These are phyloP conservation scores for Endothia cerciana DNA, from an alignment of 2,329 filamentous ascomycete genomes.

Conservation along the genomic window DNA sequence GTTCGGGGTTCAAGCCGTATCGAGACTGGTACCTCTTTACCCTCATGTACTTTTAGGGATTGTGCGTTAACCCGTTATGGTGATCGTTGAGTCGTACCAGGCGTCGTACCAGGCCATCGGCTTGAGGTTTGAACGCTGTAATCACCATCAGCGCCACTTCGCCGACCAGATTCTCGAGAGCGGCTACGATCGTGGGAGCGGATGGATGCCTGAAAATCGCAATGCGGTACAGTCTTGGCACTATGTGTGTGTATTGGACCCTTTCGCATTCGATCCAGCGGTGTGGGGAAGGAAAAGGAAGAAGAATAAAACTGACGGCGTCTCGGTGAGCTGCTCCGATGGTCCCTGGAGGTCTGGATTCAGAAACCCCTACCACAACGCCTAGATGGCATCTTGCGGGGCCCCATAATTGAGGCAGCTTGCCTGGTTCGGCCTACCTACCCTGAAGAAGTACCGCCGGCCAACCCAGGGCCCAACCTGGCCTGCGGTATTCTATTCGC, in stretches of 20 bases:
- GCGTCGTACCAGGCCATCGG: constrained; percentile 8
- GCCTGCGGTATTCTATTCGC: constrained; percentile 22
- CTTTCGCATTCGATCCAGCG: neutral
- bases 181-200: constrained; percentile 3
- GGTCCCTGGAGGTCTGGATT: constrained; percentile 13
- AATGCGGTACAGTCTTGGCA: neutral
- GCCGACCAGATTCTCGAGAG: neutral
- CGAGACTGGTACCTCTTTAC: neutral
- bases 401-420: constrained; percentile 11
- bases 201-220: neutral
- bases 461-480: neutral
- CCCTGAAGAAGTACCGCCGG: neutral
- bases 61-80: neutral
- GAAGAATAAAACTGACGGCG: constrained; percentile 13
- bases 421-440: constrained; percentile 5
- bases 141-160: neutral
- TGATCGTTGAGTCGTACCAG: constrained; percentile 14
- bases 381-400: constrained; percentile 17
- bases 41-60: neutral
- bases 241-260: neutral
- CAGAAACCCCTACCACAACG: constrained; percentile 17
- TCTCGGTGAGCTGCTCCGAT: constrained; percentile 5
- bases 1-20: neutral
- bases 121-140: neutral
- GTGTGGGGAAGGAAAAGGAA: neutral